Evolutionary conservation across 345 rosid species (phyloP), one percentile per base, ranked within the genome.

Genomic region (Brassica cretica): DNA sequence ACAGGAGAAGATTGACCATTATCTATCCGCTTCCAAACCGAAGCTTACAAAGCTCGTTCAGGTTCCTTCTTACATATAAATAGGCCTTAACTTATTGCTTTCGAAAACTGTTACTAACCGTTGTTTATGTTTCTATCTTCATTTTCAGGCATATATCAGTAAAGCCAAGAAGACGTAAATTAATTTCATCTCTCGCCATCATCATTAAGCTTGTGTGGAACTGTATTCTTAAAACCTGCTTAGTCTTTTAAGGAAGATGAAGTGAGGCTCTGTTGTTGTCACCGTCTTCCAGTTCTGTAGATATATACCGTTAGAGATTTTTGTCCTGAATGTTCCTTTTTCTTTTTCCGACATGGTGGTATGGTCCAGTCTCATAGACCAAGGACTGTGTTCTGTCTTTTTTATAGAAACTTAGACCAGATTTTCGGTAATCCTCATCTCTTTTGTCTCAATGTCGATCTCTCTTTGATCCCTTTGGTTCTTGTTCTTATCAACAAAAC

Each of bases 1-100:
- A 4, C 94, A 82, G 66, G 99, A 95, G 77, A 93, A 91, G 74
- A 91, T 91, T 66, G 94, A 93, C 41, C 93, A 87, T 27, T 95
- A 93, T 82, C 85, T 95, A 68, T 85, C 96, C 2, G 78, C 82
- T 72, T 88, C 97, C 1, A 93, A 90, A 84, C 86, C 94, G 64
- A 95, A 95, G 84, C 89, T 95, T 68, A 87, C 85, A 69, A 95
- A 93, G 84, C 97, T 95, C 81, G 89, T 90, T 62, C 97, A 93
- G 98, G 99, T 93, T 60, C 83, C 71, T 78, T 75, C 37, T 70
- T 53, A 35, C 56, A 41, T 24, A 10, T 9, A 15, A 10, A 41
- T 14, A 25, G 29, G 29, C 21, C 70, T 25, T 63, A 59, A 1
- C 10, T 10, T 70, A 6, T 55, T 33, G 41, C 18, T 68, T 76